Conservation (phyloP, 495 filamentous ascomycete genomes). For the Apiosordaria backusii region DNA sequence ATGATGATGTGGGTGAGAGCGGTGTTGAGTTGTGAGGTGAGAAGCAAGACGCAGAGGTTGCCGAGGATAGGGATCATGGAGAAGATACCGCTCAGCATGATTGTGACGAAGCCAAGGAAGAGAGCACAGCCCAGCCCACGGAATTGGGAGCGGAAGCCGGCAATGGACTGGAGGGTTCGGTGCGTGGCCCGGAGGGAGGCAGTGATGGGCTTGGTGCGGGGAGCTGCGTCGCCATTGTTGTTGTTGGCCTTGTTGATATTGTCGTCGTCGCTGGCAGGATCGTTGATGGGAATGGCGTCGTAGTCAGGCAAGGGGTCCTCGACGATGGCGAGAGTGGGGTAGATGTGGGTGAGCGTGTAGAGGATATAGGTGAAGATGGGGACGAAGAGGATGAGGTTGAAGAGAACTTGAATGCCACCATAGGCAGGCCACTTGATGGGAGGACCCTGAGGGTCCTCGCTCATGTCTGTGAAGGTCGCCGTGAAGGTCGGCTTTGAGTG, state of each 20-base stretch:
- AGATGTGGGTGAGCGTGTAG: conserved; percentile 41
- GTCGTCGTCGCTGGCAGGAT: conserved; percentile 23
- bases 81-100: conserved; percentile 25
- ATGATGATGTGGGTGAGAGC: conserved; percentile 47
- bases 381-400: conserved; percentile 38
- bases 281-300: conserved; percentile 39
- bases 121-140: conserved; percentile 37
- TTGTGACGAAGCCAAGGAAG: conserved; percentile 20
- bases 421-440: not conserved
- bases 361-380: conserved; percentile 37
- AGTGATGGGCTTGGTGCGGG: conserved; percentile 34
- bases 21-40: conserved; percentile 37
- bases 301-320: conserved; percentile 50
- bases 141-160: conserved; percentile 40
- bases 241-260: not conserved
- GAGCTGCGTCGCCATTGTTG: no score
- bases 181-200: conserved; percentile 42
- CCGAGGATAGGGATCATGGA: conserved; percentile 28
- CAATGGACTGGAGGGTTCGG: conserved; percentile 35
- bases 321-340: conserved; percentile 45
- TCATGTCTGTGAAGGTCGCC: not conserved
- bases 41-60: conserved; percentile 32
- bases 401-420: not conserved
- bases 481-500: not conserved
- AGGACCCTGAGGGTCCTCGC: not conserved